phyloP scores from a whole-genome alignment of 768 basidiomycete species.

The Lactarius trivialis region DNA sequence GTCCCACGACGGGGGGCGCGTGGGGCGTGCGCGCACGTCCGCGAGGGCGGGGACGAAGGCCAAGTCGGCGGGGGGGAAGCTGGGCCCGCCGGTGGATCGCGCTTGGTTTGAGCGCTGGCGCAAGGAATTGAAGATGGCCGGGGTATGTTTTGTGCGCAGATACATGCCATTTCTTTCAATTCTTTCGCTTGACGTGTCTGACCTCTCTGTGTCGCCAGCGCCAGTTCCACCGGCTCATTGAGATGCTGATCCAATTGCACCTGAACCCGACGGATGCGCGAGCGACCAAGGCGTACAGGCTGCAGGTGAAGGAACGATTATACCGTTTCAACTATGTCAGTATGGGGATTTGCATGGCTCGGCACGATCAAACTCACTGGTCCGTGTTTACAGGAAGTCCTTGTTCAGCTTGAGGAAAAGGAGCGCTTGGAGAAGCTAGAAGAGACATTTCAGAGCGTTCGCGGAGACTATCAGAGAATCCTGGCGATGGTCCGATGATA shows the following conservation, averaged over 20 bases:
- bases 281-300: constrained; percentile 58
- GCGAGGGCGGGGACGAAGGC: constrained; percentile 24
- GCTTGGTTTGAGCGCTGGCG: constrained; percentile 77
- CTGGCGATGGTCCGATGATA: constrained; percentile 41
- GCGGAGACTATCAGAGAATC: constrained; percentile 80
- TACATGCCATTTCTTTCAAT: background rate
- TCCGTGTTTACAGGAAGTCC: constrained; percentile 56
- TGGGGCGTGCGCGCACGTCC: constrained; percentile 28
- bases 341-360: constrained; percentile 13
- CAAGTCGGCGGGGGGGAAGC: constrained; percentile 42
- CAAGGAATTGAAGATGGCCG: constrained; percentile 81
- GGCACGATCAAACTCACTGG: background rate
- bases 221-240: constrained; percentile 86
- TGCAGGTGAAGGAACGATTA: constrained; percentile 92
- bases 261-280: constrained; percentile 56
- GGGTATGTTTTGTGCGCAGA: constrained; percentile 38
- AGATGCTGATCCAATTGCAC: constrained; percentile 79
- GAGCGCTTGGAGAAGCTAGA: constrained; percentile 86
- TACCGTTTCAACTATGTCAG: constrained; percentile 93
- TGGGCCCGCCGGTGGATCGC: constrained; percentile 74
- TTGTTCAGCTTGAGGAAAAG: constrained; percentile 80
- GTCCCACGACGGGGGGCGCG: constrained; percentile 33
- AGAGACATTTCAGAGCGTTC: constrained; percentile 86
- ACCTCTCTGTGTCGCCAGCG: constrained; percentile 43
- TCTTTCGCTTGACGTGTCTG: background rate